phyloP scores from a whole-genome alignment of 495 filamentous ascomycete genomes.

The Gamarada debralockiae region DNA sequence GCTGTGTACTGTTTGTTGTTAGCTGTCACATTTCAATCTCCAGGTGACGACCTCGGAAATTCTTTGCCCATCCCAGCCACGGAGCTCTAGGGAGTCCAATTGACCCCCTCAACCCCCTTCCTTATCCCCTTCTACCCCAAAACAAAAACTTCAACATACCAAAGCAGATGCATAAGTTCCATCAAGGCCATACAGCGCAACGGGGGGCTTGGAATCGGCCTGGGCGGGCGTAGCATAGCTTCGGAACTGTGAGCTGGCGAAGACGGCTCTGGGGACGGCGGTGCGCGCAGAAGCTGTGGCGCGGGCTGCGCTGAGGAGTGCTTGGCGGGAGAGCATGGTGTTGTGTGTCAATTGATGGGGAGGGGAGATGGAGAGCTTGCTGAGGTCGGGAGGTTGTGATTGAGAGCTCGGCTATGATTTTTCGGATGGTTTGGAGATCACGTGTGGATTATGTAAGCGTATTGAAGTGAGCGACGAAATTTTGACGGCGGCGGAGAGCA shows the following conservation, averaged over 20 bases:
- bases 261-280: conserved; percentile 12
- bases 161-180: conserved; percentile 97
- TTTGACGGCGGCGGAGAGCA: too few relatives aligned
- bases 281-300: conserved; percentile 45
- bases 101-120: neutral
- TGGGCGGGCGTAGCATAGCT: conserved; percentile 66
- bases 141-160: conserved; percentile 54
- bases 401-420: conserved; percentile 1
- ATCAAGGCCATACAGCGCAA: conserved; percentile 91
- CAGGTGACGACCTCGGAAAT: neutral
- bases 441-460: too few relatives aligned
- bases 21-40: neutral
- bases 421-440: too few relatives aligned
- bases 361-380: conserved; percentile 26
- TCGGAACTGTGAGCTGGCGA: conserved; percentile 21
- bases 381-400: conserved; percentile 18
- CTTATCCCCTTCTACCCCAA: neutral
- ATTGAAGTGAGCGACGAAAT: too few relatives aligned
- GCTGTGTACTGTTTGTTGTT: conserved; percentile 76
- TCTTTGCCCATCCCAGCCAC: too few relatives aligned
- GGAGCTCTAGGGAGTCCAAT: neutral
- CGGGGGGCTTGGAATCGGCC: conserved; percentile 72
- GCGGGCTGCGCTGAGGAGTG: conserved; percentile 53
- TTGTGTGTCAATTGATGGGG: conserved; percentile 22
- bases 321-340: conserved; percentile 62